These are phyloP conservation scores for Beverwykella pulmonaria DNA, from an alignment of 495 filamentous ascomycete genomes.

Conservation along the genomic window DNA sequence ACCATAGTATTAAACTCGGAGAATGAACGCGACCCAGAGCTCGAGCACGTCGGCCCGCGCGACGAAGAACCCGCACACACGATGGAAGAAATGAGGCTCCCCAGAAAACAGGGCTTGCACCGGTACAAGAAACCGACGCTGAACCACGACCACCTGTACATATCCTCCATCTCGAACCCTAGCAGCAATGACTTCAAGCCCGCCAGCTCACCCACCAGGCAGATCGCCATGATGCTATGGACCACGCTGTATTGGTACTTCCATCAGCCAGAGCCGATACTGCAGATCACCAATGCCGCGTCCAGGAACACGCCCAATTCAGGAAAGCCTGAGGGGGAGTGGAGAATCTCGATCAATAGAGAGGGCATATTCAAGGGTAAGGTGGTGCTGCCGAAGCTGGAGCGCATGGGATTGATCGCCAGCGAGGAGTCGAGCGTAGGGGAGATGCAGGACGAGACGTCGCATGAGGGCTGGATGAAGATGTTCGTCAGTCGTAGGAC, in stretches of 20 bases:
- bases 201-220: slow-evolving; percentile 73
- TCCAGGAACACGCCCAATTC: slow-evolving; percentile 64
- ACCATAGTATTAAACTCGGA: slow-evolving; percentile 79
- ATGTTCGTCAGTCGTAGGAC: slow-evolving; percentile 80
- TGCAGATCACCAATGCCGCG: slow-evolving; percentile 61
- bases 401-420: slow-evolving; percentile 85
- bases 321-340: slow-evolving; percentile 81
- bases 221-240: slow-evolving; percentile 97
- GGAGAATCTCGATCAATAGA: slow-evolving; percentile 80
- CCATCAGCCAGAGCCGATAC: slow-evolving; percentile 66
- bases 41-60: neutral
- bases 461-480: slow-evolving; percentile 67
- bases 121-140: slow-evolving; percentile 74
- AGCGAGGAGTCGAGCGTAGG: slow-evolving; percentile 77
- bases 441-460: slow-evolving; percentile 60
- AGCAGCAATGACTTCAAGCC: slow-evolving; percentile 78
- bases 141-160: slow-evolving; percentile 78
- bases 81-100: slow-evolving; percentile 36
- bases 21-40: slow-evolving; percentile 49
- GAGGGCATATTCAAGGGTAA: slow-evolving; percentile 84
- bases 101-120: slow-evolving; percentile 52
- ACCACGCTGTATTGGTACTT: slow-evolving; percentile 96
- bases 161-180: slow-evolving; percentile 86
- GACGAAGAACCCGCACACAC: slow-evolving; percentile 5
- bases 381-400: slow-evolving; percentile 83